phyloP scores from a whole-genome alignment of 2,329 filamentous ascomycete genomes.

The Knufia fluminis region DNA sequence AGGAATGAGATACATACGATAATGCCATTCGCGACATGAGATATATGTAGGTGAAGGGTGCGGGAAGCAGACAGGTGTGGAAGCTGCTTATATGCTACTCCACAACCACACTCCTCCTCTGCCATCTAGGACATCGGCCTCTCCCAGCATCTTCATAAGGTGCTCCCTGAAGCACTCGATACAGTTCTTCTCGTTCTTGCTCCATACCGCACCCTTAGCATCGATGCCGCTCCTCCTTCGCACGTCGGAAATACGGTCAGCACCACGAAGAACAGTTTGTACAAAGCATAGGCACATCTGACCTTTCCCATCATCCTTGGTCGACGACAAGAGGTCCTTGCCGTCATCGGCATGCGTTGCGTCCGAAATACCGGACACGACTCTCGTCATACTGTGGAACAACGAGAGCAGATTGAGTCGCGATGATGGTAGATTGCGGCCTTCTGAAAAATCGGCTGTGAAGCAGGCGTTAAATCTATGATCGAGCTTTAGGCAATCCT shows the following conservation, averaged over 20 bases:
- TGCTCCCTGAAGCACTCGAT: constrained; percentile 7
- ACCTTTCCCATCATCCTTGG: constrained; percentile 7
- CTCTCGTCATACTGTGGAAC: constrained; percentile 20
- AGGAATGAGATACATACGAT: too few relatives aligned
- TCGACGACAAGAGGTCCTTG: not conserved
- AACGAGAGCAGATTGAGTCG: constrained; percentile 23
- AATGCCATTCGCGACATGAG: too few relatives aligned
- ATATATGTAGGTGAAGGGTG: too few relatives aligned
- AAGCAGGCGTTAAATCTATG: constrained; percentile 3
- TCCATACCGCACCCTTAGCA: constrained; percentile 13
- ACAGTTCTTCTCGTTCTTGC: constrained; percentile 19
- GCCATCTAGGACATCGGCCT: constrained; percentile 4
- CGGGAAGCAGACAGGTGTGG: too few relatives aligned
- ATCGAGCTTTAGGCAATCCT: constrained; percentile 1
- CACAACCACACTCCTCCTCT: constrained; percentile 7
- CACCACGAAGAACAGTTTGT: constrained; percentile 19
- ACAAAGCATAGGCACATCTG: constrained; percentile 25
- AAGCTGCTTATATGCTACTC: constrained; percentile 7
- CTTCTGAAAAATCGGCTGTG: not conserved
- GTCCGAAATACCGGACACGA: constrained; percentile 23
- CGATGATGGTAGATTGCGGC: constrained; percentile 16
- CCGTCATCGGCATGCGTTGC: constrained; percentile 18
- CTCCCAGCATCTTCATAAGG: not conserved
- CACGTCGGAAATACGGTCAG: constrained; percentile 20
- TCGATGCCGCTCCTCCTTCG: constrained; percentile 14